Percentiles rank a stretch among this genome's conserved stretches.
Evolutionary conservation across 2,329 filamentous ascomycete species (phyloP).

Genomic region (Neurospora sp.): DNA sequence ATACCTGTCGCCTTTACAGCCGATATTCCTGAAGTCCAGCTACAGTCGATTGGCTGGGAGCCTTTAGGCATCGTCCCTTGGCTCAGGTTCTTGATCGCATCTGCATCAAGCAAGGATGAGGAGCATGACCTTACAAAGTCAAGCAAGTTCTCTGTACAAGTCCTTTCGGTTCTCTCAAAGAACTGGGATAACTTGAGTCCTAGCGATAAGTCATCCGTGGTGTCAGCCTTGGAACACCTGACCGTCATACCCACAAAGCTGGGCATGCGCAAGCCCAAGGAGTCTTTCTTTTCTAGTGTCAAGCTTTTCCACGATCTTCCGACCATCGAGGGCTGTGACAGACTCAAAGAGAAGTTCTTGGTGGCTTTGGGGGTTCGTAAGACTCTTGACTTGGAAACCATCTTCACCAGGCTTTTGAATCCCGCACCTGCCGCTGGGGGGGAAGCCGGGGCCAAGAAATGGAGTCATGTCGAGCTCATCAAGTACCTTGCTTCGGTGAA

Average conservation of each 20-base stretch:
- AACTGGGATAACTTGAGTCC: constrained; percentile 74
- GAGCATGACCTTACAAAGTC: constrained; percentile 63
- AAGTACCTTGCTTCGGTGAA: constrained; percentile 87
- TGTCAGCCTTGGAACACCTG: constrained; percentile 52
- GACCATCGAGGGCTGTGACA: constrained; percentile 62
- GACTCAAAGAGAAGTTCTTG: constrained; percentile 86
- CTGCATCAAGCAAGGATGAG: constrained; percentile 46
- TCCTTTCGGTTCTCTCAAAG: constrained; percentile 75
- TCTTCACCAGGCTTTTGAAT: constrained; percentile 76
- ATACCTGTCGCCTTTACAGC: constrained; percentile 80
- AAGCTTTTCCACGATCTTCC: constrained; percentile 92
- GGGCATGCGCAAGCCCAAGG: constrained; percentile 75
- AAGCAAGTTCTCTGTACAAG: constrained; percentile 62
- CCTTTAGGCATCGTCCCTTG: constrained; percentile 78
- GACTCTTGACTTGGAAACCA: constrained; percentile 87
- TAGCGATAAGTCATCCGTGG: constrained; percentile 54
- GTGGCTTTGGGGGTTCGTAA: constrained; percentile 79
- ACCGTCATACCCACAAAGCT: constrained; percentile 81
- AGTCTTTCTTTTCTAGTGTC: constrained; percentile 89
- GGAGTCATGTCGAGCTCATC: constrained; percentile 91
- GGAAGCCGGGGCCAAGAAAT: constrained; percentile 49
- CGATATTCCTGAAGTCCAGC: constrained; percentile 51
- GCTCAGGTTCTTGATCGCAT: constrained; percentile 70
- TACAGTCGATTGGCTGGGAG: constrained; percentile 78
- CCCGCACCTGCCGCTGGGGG: constrained; percentile 38